A percentile compares a stretch with the other conserved stretches of the same genome.
Conservation (phyloP, 192 early-diverging fungal species). For the Coemansia sp. region DNA sequence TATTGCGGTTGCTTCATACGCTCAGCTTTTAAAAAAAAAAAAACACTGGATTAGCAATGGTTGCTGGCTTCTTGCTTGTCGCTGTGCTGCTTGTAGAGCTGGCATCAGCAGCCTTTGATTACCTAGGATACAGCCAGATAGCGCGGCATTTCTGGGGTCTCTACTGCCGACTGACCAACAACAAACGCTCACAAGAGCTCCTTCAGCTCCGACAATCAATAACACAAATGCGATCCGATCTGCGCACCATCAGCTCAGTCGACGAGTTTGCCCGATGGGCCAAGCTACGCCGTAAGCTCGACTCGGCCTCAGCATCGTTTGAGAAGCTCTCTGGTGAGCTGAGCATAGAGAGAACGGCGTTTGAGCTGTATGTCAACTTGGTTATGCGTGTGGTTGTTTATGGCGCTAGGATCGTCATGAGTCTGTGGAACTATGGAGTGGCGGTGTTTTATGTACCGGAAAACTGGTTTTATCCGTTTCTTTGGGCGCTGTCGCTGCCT, state of each 20-base stretch:
- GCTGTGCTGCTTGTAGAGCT: conserved; percentile 61
- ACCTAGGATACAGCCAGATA: conserved; percentile 54
- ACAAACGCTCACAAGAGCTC: conserved; percentile 48
- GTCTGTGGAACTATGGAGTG: conserved; percentile 61
- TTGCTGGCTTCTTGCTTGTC: conserved; percentile 52
- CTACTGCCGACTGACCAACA: conserved; percentile 33
- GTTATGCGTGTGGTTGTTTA: conserved; percentile 61
- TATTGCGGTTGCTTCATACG: too few relatives aligned
- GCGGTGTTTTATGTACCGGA: conserved; percentile 75
- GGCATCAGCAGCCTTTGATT: conserved; percentile 55
- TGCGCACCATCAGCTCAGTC: conserved; percentile 67
- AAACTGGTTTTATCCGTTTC: conserved; percentile 75
- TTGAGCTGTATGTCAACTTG: conserved; percentile 76
- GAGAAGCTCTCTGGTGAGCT: conserved; percentile 62
- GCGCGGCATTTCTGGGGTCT: conserved; percentile 35
- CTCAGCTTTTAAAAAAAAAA: too few relatives aligned
- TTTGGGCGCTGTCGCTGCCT: conserved; percentile 64
- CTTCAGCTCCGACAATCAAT: conserved; percentile 60
- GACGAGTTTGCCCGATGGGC: conserved; percentile 95
- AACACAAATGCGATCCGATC: conserved; percentile 59
- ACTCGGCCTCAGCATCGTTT: conserved; percentile 65
- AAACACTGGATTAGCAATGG: conserved; percentile 3
- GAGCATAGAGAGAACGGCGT: conserved; percentile 61
- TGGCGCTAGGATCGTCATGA: conserved; percentile 59
- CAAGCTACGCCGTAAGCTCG: conserved; percentile 75